These are phyloP conservation scores for Juglanconis juglandina DNA, from an alignment of 2,329 filamentous ascomycete species.

Conservation along the genomic window DNA sequence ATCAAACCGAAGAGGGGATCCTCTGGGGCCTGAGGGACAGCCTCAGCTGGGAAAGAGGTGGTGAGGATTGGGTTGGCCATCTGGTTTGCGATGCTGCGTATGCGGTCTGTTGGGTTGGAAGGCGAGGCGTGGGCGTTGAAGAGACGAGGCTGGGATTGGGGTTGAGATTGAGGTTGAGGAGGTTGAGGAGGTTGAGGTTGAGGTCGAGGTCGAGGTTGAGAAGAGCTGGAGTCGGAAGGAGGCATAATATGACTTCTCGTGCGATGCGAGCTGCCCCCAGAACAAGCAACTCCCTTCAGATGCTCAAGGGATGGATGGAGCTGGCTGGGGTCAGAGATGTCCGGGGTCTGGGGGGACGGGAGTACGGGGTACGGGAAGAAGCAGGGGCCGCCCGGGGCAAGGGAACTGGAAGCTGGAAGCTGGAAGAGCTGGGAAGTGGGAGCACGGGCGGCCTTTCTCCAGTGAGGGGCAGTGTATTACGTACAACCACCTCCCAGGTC, in stretches of 20 bases:
- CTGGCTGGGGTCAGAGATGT: constrained; percentile 10
- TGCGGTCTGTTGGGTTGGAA: constrained; percentile 47
- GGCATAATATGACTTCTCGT: not conserved
- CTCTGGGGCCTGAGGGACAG: constrained; percentile 86
- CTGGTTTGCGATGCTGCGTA: constrained; percentile 64
- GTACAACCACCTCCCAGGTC: too few relatives aligned
- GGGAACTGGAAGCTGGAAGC: too few relatives aligned
- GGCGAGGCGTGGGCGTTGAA: constrained; percentile 33
- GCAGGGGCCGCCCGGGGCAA: too few relatives aligned
- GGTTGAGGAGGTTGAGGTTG: constrained; percentile 31
- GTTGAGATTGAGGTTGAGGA: constrained; percentile 29
- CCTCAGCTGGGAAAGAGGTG: constrained; percentile 71
- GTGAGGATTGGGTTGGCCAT: constrained; percentile 58
- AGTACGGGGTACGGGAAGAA: too few relatives aligned
- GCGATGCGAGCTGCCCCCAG: not conserved
- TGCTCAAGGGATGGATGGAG: not conserved
- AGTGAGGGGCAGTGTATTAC: too few relatives aligned
- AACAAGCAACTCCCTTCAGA: not conserved
- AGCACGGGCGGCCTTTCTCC: too few relatives aligned
- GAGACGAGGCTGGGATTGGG: constrained; percentile 20
- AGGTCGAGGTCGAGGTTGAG: constrained; percentile 14
- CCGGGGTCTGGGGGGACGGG: not conserved
- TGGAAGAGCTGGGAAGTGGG: too few relatives aligned
- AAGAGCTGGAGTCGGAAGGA: not conserved
- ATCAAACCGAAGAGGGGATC: constrained; percentile 93